Percentiles rank a stretch among this genome's conserved stretches.
These are phyloP conservation scores for Erigeron philadelphicus DNA, from an alignment of 140 eudicot species.

Conservation along the genomic window DNA sequence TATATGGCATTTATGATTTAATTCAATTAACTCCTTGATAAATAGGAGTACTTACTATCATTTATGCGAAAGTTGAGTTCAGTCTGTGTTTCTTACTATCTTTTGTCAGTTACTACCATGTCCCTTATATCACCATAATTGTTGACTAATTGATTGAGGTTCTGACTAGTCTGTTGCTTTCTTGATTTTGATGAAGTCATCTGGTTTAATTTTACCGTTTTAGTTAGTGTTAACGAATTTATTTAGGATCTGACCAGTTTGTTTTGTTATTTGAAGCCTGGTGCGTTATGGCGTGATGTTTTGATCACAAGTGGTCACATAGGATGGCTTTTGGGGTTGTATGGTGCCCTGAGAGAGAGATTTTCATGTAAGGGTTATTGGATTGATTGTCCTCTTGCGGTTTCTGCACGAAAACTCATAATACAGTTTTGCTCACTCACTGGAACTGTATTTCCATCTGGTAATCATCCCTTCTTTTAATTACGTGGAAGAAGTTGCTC, in stretches of 20 bases:
- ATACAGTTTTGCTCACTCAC: constrained; percentile 79
- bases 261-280: constrained; percentile 55
- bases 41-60: background rate
- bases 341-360: constrained; percentile 73
- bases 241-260: constrained; percentile 12
- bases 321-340: constrained; percentile 74
- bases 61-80: background rate
- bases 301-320: constrained; percentile 79
- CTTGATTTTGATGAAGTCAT: background rate
- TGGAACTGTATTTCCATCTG: constrained; percentile 84
- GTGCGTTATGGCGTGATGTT: constrained; percentile 79
- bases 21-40: constrained; percentile 1
- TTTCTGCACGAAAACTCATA: constrained; percentile 76
- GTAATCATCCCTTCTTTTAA: constrained; percentile 37
- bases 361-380: constrained; percentile 69
- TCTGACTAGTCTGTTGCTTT: constrained; percentile 13
- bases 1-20: background rate
- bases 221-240: background rate
- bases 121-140: constrained; percentile 10
- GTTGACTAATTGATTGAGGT: constrained; percentile 2
- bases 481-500: constrained; percentile 2
- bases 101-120: background rate
- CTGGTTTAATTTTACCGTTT: background rate
- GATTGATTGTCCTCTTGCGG: constrained; percentile 98
- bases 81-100: constrained; percentile 17